Base-by-base conservation (phyloP, 257 asterid genomes). In the Rehmannia glutinosa region DNA sequence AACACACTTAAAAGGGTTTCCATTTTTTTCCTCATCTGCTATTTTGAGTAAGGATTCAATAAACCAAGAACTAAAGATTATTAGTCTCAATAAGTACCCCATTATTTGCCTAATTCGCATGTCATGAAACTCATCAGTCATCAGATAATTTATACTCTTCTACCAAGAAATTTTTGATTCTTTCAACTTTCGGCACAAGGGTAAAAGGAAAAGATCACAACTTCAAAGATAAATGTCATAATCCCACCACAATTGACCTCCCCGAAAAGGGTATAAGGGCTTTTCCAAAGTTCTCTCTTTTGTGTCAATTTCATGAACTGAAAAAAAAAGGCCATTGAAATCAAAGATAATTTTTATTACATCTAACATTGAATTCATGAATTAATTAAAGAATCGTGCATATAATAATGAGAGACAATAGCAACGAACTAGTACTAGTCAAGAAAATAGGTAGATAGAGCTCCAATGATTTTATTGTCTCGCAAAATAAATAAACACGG, bases 111-210 rank as follows among this genome's bases (percentile, higher is more conserved):
- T 41, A 12, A 41, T 1, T 41, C 3, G 7, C n/a, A 19, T 4
- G 7, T 12, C 17, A 47, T 47, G 55, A 47, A 7, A 13, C 57
- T n/a, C n/a, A n/a, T n/a, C n/a, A n/a, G n/a, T n/a, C 57, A 50
- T 50, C 23, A 21, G 16, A 50, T 21, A 9, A 8, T 50, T 50
- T n/a, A n/a, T n/a, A 21, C 57, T 11, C 42, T 28, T n/a, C 25
- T 28, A 32, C 6, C 25, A 55, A 55, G 41, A 15, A 55, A 55
- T 28, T 28, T 42, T 7, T 30, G 42, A 55, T 30, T 55, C 62
- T 43, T 52, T 52, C 60, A 10, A 52, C 60, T 52, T 52, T 52
- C 60, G 60, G 36, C 60, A 11, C 38, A 52, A 52, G 19, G 60
- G 38, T 1, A 21, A 10, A 11, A 21, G 13, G 6, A 20, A 49